These are phyloP conservation scores for Fraxinus platypoda DNA, from an alignment of 305 asterid species.

Conservation along the genomic window DNA sequence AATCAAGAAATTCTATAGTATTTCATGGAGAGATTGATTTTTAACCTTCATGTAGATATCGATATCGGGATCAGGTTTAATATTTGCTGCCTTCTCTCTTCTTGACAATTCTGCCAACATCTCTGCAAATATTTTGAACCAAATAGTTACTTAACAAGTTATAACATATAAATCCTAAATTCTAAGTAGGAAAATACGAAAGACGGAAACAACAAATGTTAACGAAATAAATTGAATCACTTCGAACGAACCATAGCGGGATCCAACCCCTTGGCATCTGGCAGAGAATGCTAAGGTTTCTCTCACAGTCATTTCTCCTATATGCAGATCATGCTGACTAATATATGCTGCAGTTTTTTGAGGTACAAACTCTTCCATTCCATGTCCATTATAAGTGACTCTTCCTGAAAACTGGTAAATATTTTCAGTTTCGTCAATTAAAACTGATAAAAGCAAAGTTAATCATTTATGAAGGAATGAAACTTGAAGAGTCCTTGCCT, in stretches of 20 bases:
- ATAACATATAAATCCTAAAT: background rate
- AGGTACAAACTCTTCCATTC: constrained; percentile 69
- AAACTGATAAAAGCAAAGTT: background rate
- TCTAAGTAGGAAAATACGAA: background rate
- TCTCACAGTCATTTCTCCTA: constrained; percentile 83
- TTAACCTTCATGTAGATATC: constrained; percentile 84
- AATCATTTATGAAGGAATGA: background rate
- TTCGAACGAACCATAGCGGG: constrained; percentile 61
- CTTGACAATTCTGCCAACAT: constrained; percentile 79
- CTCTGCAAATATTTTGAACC: constrained; percentile 39
- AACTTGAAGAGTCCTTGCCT: constrained; percentile 34
- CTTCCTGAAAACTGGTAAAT: constrained; percentile 50
- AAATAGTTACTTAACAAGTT: background rate
- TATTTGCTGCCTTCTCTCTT: constrained; percentile 78
- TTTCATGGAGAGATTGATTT: background rate
- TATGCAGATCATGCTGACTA: constrained; percentile 70
- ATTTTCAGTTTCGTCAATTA: background rate
- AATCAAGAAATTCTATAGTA: background rate
- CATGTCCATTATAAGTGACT: constrained; percentile 77
- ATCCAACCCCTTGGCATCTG: constrained; percentile 86
- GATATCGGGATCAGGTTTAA: constrained; percentile 77
- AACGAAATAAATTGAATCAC: background rate
- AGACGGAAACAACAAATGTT: background rate
- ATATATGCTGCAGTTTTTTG: constrained; percentile 73
- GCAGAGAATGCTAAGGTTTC: constrained; percentile 84